Conservation (phyloP, 495 filamentous ascomycete genomes). For the Aspergillus sparsus region DNA sequence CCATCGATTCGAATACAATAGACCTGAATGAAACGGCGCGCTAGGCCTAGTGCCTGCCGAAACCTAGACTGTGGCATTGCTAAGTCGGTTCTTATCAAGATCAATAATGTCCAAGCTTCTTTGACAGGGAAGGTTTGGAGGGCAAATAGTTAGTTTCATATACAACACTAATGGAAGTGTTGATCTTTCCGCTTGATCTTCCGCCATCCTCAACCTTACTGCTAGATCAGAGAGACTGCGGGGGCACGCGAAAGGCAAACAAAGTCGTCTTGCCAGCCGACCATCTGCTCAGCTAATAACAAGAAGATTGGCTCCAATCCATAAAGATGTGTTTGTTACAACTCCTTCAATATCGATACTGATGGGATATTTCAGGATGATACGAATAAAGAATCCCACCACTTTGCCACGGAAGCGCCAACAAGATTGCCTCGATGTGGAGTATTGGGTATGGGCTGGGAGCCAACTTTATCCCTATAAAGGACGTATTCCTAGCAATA, state of each 20-base stretch:
- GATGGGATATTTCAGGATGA: background rate
- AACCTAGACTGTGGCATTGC: conserved; percentile 1
- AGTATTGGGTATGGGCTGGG: background rate
- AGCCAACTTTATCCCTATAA: background rate
- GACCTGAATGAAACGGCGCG: background rate
- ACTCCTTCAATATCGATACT: background rate
- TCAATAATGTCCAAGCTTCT: conserved; percentile 6
- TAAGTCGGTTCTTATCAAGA: conserved; percentile 9
- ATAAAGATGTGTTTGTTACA: background rate
- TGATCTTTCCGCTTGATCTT: conserved; percentile 1
- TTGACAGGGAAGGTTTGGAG: background rate
- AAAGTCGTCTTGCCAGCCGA: background rate
- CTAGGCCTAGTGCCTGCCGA: background rate
- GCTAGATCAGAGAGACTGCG: background rate
- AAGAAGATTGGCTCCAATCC: background rate
- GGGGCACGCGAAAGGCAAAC: background rate
- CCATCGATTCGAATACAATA: conserved; percentile 2
- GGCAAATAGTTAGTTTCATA: background rate
- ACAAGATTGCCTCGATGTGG: background rate
- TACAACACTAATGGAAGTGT: conserved; percentile 9
- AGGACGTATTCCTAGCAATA: background rate
- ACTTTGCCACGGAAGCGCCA: background rate
- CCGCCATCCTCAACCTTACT: background rate
- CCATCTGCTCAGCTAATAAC: background rate
- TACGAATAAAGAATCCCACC: background rate